Conservation (phyloP, 1,284 basidiomycete genomes). For the Golubevia sp. region DNA sequence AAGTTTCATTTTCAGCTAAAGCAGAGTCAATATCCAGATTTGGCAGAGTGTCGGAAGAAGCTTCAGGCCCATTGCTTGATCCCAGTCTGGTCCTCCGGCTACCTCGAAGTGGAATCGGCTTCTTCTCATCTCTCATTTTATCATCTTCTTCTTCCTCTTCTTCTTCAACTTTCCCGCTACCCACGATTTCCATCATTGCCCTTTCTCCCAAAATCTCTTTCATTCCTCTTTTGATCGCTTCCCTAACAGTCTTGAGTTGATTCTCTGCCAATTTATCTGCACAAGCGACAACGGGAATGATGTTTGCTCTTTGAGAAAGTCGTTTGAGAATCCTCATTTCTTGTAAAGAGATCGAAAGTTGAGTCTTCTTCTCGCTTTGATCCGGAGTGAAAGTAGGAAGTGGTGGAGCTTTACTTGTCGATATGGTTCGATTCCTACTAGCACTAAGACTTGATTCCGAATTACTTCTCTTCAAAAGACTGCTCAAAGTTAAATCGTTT, state of each 20-base stretch:
- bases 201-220: background rate
- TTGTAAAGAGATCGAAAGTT: background rate
- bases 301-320: slow-evolving; percentile 1
- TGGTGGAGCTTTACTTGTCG: no score
- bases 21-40: no score
- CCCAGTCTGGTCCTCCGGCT: no score
- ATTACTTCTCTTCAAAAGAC: no score
- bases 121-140: background rate
- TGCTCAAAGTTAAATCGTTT: no score
- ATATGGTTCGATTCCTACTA: no score
- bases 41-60: no score
- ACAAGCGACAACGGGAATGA: slow-evolving; percentile 6
- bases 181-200: background rate
- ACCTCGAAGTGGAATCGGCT: background rate
- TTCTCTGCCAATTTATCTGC: slow-evolving; percentile 5
- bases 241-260: slow-evolving; percentile 4
- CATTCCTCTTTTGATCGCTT: slow-evolving; percentile 7
- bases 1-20: background rate
- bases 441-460: no score
- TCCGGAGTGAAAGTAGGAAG: no score
- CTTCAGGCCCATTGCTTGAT: background rate
- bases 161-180: no score
- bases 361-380: no score
- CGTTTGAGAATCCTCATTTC: slow-evolving; percentile 8
- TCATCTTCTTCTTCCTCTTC: no score